Evolutionary conservation across 176 grass and related monocot species (phyloP).

Genomic region (Sorghum bicolor): Sorghum_bicolor_NCBIv3 NC_012873.2:62923501-62924000

Average conservation of each 20-base stretch:
- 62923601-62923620: background rate
- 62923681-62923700: conserved; percentile 49
- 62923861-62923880: conserved; percentile 1
- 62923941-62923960: background rate
- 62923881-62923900: background rate
- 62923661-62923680: background rate
- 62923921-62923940: background rate
- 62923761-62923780: conserved; percentile 30
- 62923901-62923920: conserved; percentile 1
- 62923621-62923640: background rate
- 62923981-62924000: conserved; percentile 25
- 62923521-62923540: conserved; percentile 81
- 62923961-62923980: conserved; percentile 15
- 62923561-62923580: conserved; percentile 66
- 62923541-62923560: conserved; percentile 60
- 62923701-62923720: conserved; percentile 38
- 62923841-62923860: conserved; percentile 14
- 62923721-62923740: background rate
- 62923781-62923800: conserved; percentile 42
- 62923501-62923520: conserved; percentile 23
- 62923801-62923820: conserved; percentile 30
- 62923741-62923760: background rate
- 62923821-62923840: conserved; percentile 33
- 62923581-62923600: background rate
- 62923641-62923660: background rate